Conservation (phyloP, 768 basidiomycete species). For the Hericium alpestre region DNA sequence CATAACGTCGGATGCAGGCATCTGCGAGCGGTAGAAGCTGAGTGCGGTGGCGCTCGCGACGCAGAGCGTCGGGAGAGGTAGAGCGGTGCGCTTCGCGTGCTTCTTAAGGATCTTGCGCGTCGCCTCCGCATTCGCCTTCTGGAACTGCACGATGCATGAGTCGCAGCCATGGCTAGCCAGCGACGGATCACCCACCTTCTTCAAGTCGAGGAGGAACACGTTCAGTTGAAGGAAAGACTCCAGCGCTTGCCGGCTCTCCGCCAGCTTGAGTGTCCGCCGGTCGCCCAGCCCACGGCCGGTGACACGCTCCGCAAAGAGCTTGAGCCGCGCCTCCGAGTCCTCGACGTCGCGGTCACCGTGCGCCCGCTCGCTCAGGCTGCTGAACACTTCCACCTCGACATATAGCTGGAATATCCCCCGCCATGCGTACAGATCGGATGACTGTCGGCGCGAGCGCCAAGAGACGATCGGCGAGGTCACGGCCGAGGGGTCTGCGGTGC, state of each 20-base stretch:
- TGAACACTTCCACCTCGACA: constrained; percentile 78
- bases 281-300: constrained; percentile 34
- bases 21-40: background rate
- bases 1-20: background rate
- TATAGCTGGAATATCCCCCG: constrained; percentile 84
- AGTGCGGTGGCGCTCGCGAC: constrained; percentile 3
- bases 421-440: constrained; percentile 76
- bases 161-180: background rate
- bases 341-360: constrained; percentile 61
- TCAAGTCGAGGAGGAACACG: constrained; percentile 66
- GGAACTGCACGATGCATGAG: constrained; percentile 42
- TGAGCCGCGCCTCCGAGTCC: constrained; percentile 58
- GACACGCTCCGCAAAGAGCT: constrained; percentile 55
- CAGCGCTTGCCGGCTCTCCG: constrained; percentile 33
- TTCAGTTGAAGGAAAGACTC: constrained; percentile 55
- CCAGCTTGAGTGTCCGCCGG: constrained; percentile 35
- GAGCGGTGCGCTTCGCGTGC: constrained; percentile 79
- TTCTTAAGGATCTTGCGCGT: constrained; percentile 92
- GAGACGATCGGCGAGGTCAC: constrained; percentile 11
- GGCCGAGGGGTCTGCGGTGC: constrained; percentile 13
- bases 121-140: constrained; percentile 77
- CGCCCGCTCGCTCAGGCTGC: constrained; percentile 50
- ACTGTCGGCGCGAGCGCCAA: constrained; percentile 8
- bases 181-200: constrained; percentile 42
- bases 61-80: constrained; percentile 45